Percentiles rank a stretch among this genome's conserved stretches.
Conservation (phyloP, 1,284 basidiomycete genomes). For the Cryptococcus sp. region DNA sequence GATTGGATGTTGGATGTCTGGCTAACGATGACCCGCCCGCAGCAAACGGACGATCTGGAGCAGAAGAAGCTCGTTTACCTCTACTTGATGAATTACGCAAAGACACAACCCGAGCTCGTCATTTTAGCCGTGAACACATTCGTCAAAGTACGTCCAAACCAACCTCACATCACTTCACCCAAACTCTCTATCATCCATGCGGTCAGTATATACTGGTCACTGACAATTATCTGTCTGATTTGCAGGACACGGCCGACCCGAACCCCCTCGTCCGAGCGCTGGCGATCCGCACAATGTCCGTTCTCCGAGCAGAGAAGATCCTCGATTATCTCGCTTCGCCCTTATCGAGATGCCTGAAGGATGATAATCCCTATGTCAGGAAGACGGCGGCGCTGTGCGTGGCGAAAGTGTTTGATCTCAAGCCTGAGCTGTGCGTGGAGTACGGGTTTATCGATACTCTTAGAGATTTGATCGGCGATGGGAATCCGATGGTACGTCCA, state of each 20-base stretch:
- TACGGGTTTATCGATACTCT: slow-evolving; percentile 90
- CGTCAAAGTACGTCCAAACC: slow-evolving; percentile 62
- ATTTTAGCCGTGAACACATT: slow-evolving; percentile 99
- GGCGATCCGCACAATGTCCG: slow-evolving; percentile 97
- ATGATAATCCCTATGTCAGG: slow-evolving; percentile 96
- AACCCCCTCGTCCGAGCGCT: slow-evolving; percentile 95
- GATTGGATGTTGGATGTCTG: slow-evolving; percentile 10
- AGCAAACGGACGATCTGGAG: slow-evolving; percentile 57
- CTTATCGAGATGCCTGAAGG: slow-evolving; percentile 81
- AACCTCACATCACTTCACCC: background rate
- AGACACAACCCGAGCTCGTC: slow-evolving; percentile 95
- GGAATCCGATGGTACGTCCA: slow-evolving; percentile 86
- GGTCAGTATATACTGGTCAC: too few relatives aligned
- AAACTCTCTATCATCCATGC: too few relatives aligned
- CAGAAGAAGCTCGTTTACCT: slow-evolving; percentile 78
- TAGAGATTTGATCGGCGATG: slow-evolving; percentile 69
- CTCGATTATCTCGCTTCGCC: slow-evolving; percentile 97
- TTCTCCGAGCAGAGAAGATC: slow-evolving; percentile 95
- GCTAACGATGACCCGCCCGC: background rate
- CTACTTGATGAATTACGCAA: slow-evolving; percentile 98
- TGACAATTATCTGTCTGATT: background rate
- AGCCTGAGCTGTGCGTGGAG: slow-evolving; percentile 90
- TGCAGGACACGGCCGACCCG: slow-evolving; percentile 90
- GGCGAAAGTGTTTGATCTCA: slow-evolving; percentile 94
- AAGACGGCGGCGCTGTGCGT: slow-evolving; percentile 95